Percentiles rank a stretch among this genome's conserved stretches.
These are phyloP conservation scores for Spergularia bocconei DNA, from an alignment of 148 eudicot species.

Conservation along the genomic window DNA sequence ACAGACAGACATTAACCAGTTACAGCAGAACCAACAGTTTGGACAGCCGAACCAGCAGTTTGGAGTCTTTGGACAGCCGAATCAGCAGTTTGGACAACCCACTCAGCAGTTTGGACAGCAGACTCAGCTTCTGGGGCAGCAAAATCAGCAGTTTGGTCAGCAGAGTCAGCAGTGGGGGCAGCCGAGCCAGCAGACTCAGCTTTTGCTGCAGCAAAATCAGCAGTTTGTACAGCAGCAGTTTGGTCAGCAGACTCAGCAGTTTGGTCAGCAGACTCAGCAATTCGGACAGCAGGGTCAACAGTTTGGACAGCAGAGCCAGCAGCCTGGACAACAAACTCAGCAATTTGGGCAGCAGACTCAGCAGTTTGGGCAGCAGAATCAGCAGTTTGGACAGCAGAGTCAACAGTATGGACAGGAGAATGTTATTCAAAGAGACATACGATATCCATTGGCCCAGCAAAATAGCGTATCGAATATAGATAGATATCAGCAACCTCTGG, in stretches of 20 bases:
- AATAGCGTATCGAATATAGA: constrained; percentile 9
- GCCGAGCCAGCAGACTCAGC: not conserved
- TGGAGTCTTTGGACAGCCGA: no score
- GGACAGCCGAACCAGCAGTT: no score
- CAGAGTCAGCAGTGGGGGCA: not conserved
- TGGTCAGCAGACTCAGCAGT: no score
- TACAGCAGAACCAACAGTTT: not conserved
- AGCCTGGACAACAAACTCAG: not conserved
- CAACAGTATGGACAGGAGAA: constrained; percentile 13
- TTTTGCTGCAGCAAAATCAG: no score
- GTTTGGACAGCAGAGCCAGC: constrained; percentile 1
- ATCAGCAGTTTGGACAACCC: not conserved
- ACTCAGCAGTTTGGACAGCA: not conserved
- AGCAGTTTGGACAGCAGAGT: not conserved
- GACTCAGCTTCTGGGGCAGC: no score
- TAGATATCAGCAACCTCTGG: not conserved
- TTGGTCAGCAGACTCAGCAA: not conserved
- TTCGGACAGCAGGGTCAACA: constrained; percentile 1
- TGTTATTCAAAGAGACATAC: not conserved
- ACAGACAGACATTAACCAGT: not conserved
- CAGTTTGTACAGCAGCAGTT: no score
- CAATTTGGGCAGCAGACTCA: not conserved
- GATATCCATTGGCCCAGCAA: not conserved
- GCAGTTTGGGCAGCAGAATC: not conserved
- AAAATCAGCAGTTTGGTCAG: no score